A percentile compares a stretch with the other conserved stretches of the same genome.
Evolutionary conservation across 2,329 filamentous ascomycete genomes (phyloP).

Genomic region (Arthrocladium fulminans): DNA sequence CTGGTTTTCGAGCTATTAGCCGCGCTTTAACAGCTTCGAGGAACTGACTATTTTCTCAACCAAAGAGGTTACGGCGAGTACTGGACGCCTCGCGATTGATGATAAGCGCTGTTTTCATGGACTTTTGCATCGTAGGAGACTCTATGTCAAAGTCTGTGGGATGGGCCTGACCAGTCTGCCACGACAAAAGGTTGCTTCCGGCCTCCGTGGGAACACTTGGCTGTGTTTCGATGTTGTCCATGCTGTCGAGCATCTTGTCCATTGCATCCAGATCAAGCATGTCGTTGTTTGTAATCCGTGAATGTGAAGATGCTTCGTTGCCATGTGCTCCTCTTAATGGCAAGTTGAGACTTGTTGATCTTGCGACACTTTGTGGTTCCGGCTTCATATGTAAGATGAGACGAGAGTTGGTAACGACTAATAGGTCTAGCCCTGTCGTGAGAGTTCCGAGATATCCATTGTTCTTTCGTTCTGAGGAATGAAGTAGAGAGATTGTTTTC

Average conservation of each 20-base stretch:
- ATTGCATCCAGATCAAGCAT: slow-evolving; percentile 41
- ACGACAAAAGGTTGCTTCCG: slow-evolving; percentile 12
- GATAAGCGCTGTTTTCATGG: slow-evolving; percentile 9
- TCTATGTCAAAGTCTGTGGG: slow-evolving; percentile 14
- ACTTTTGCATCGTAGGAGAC: slow-evolving; percentile 14
- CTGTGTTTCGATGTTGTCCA: slow-evolving; percentile 23
- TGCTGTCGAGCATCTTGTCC: slow-evolving; percentile 37
- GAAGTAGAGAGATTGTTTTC: not conserved
- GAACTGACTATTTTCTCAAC: slow-evolving; percentile 12
- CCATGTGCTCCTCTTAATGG: slow-evolving; percentile 1
- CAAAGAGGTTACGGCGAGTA: not conserved
- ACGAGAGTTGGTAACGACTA: slow-evolving; percentile 8
- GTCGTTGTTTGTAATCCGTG: slow-evolving; percentile 21
- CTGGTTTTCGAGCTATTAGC: too few relatives aligned
- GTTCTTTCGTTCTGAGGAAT: not conserved
- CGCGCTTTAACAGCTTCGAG: too few relatives aligned
- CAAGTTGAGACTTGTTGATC: not conserved
- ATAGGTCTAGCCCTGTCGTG: slow-evolving; percentile 12
- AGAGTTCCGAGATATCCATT: not conserved
- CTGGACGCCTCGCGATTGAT: not conserved
- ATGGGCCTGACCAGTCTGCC: not conserved
- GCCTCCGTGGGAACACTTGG: slow-evolving; percentile 13
- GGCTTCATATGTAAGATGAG: not conserved
- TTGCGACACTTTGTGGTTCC: slow-evolving; percentile 1
- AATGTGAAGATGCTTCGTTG: slow-evolving; percentile 35